Evolutionary conservation across 108 stramenopile species (phyloP).

Genomic region (Cylindrotheca fusiformis): DNA sequence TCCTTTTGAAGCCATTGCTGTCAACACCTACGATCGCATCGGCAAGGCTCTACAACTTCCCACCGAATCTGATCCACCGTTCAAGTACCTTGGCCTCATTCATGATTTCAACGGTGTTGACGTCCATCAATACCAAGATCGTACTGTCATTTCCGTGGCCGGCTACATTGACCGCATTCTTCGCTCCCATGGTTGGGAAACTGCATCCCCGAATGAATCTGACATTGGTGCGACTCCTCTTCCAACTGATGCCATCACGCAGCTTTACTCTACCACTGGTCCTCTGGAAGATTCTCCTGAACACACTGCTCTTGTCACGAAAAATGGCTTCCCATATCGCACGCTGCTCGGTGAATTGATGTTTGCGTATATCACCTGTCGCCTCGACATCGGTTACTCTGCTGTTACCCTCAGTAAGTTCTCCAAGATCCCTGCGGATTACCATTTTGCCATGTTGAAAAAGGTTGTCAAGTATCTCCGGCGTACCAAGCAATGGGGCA

Average conservation of each 20-base stretch:
- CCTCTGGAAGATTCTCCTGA: conserved; percentile 3
- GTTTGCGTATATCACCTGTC: too few relatives aligned
- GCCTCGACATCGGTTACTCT: conserved; percentile 34
- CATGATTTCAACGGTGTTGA: too few relatives aligned
- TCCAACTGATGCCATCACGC: neutral
- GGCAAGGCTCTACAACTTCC: too few relatives aligned
- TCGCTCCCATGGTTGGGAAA: conserved; percentile 29
- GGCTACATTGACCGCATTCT: too few relatives aligned
- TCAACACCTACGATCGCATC: too few relatives aligned
- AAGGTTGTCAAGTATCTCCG: conserved; percentile 17
- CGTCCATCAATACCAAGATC: conserved; percentile 37
- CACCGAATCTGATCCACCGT: conserved; percentile 14
- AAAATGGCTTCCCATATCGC: conserved; percentile 16
- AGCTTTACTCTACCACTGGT: neutral
- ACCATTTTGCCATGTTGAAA: conserved; percentile 19
- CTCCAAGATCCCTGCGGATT: conserved; percentile 6
- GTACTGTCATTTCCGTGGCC: too few relatives aligned
- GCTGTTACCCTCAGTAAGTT: conserved; percentile 18
- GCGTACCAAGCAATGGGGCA: conserved; percentile 8
- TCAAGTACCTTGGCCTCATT: too few relatives aligned
- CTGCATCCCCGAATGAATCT: too few relatives aligned
- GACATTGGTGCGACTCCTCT: neutral
- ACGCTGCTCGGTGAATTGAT: conserved; percentile 38
- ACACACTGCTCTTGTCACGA: neutral
- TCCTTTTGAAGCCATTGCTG: too few relatives aligned